Conservation (phyloP, 306 rosid genomes). For the Dalbergia oliveri region DNA sequence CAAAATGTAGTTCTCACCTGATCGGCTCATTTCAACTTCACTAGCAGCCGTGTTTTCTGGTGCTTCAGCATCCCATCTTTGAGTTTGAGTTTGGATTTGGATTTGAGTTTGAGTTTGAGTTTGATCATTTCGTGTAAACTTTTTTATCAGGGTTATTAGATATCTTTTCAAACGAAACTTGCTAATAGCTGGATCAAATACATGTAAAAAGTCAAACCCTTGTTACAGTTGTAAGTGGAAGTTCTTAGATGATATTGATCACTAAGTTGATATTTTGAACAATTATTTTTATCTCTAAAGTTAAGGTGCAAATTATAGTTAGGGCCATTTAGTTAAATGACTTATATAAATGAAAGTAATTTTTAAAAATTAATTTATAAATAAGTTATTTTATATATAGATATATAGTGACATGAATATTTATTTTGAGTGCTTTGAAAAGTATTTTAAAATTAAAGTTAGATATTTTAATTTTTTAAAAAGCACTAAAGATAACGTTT, state of each 20-base stretch:
- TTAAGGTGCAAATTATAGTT: not conserved
- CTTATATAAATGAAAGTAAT: too few species aligned
- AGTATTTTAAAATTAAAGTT: too few species aligned
- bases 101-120: too few species aligned
- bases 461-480: too few species aligned
- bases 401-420: too few species aligned
- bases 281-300: not conserved
- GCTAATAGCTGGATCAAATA: not conserved
- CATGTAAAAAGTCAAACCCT: not conserved
- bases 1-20: constrained; percentile 29
- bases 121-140: not conserved
- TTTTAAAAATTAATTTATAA: too few species aligned
- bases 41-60: not conserved
- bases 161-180: not conserved
- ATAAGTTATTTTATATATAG: too few species aligned
- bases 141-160: not conserved
- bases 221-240: too few species aligned
- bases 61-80: not conserved
- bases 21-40: not conserved
- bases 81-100: not conserved
- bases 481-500: too few species aligned
- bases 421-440: too few species aligned
- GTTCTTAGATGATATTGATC: not conserved
- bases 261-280: not conserved
- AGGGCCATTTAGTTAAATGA: too few species aligned